Conservation (phyloP, 192 early-diverging fungal species). For the Coemansia sp. region DNA sequence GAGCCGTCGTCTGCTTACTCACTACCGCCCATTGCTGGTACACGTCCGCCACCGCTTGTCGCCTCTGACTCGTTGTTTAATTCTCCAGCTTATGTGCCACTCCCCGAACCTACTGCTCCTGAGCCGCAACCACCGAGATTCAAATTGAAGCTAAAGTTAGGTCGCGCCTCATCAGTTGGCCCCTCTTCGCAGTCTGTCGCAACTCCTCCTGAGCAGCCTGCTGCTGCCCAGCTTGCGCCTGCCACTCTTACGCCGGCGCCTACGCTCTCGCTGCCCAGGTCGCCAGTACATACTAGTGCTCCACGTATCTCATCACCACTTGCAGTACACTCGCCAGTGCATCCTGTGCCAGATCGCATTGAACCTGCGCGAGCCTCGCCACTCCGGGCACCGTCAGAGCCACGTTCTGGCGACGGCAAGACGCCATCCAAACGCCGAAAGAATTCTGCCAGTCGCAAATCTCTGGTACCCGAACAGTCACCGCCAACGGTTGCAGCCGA, state of each 20-base stretch:
- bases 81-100: slow-evolving; percentile 24
- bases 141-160: slow-evolving; percentile 33
- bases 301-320: slow-evolving; percentile 36
- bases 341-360: not conserved
- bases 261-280: not conserved
- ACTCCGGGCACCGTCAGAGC: slow-evolving; percentile 8
- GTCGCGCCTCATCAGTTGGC: too few relatives aligned
- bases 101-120: slow-evolving; percentile 15
- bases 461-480: not conserved
- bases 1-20: slow-evolving; percentile 2
- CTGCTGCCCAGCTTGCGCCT: not conserved
- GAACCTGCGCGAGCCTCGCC: too few relatives aligned
- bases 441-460: too few relatives aligned
- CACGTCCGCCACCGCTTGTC: slow-evolving; percentile 30
- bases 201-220: not conserved
- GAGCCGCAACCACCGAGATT: slow-evolving; percentile 40
- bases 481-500: not conserved
- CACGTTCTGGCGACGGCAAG: slow-evolving; percentile 6
- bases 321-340: slow-evolving; percentile 9
- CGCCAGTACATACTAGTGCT: slow-evolving; percentile 21
- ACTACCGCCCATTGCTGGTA: slow-evolving; percentile 33
- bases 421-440: not conserved
- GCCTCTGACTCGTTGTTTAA: slow-evolving; percentile 18
- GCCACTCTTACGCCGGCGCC: slow-evolving; percentile 6
- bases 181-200: not conserved